phyloP scores from a whole-genome alignment of 2,329 filamentous ascomycete species.

The Dactylellina leptospora region DNA sequence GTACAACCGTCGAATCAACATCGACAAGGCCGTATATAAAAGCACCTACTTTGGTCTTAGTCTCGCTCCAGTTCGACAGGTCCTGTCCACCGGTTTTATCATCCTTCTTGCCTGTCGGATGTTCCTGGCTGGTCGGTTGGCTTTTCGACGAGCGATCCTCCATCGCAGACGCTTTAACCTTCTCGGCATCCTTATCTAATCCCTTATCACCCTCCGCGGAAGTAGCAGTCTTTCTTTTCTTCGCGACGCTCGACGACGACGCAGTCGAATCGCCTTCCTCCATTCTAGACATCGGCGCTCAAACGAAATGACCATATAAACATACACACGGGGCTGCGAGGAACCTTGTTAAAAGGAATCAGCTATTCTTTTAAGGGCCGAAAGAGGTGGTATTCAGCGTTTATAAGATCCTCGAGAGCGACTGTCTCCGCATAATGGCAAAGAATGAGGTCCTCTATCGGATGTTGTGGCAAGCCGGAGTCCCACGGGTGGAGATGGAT shows the following conservation, averaged over 20 bases:
- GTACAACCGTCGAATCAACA: not conserved
- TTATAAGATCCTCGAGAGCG: constrained; percentile 39
- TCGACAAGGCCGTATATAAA: no score
- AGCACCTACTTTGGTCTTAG: constrained; percentile 73
- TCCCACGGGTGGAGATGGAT: constrained; percentile 5
- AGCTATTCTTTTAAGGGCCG: not conserved
- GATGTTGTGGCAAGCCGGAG: constrained; percentile 1
- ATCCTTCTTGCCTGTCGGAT: constrained; percentile 59
- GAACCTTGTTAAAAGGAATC: not conserved
- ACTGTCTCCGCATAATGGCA: constrained; percentile 39
- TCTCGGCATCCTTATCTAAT: constrained; percentile 26
- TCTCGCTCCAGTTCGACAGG: constrained; percentile 77
- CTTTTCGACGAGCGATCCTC: constrained; percentile 9
- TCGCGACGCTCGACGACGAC: constrained; percentile 21
- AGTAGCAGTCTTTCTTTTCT: constrained; percentile 16
- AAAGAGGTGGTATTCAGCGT: not conserved
- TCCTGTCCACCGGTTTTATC: constrained; percentile 68
- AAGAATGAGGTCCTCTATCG: not conserved
- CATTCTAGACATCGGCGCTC: constrained; percentile 38
- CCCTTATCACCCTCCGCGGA: constrained; percentile 19
- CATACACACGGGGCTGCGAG: not conserved
- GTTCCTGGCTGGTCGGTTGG: constrained; percentile 60
- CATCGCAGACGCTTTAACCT: constrained; percentile 19
- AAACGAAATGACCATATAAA: no score
- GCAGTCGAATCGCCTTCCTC: constrained; percentile 38